Conservation (phyloP, 345 rosid genomes). For the Syzygium jambos region DNA sequence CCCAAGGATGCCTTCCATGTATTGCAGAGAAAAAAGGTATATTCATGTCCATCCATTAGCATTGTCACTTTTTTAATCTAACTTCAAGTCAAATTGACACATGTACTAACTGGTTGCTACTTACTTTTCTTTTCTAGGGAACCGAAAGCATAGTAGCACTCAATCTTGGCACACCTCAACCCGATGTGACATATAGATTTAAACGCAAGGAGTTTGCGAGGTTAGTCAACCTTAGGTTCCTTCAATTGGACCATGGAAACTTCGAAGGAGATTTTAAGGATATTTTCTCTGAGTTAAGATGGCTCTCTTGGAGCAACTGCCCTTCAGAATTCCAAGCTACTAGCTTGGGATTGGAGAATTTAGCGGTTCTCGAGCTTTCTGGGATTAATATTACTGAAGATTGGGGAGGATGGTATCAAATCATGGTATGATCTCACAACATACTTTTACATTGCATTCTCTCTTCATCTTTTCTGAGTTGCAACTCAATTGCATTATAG, state of each 20-base stretch:
- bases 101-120: background rate
- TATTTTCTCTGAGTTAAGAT: background rate
- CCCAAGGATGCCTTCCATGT: no score
- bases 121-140: fast-evolving
- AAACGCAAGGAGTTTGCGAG: fast-evolving
- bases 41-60: background rate
- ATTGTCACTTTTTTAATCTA: fast-evolving
- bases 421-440: background rate
- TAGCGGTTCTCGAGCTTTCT: background rate
- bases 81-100: background rate
- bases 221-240: background rate
- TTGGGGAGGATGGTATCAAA: background rate
- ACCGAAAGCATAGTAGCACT: fast-evolving
- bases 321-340: background rate
- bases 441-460: background rate
- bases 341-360: background rate
- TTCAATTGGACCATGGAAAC: background rate
- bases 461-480: background rate
- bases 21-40: background rate
- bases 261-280: background rate
- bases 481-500: background rate
- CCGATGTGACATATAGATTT: fast-evolving
- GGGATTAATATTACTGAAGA: background rate
- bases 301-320: background rate
- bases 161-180: background rate